These are phyloP conservation scores for Leccinum olivaceopallidum DNA, from an alignment of 768 basidiomycete genomes.

Conservation along the genomic window DNA sequence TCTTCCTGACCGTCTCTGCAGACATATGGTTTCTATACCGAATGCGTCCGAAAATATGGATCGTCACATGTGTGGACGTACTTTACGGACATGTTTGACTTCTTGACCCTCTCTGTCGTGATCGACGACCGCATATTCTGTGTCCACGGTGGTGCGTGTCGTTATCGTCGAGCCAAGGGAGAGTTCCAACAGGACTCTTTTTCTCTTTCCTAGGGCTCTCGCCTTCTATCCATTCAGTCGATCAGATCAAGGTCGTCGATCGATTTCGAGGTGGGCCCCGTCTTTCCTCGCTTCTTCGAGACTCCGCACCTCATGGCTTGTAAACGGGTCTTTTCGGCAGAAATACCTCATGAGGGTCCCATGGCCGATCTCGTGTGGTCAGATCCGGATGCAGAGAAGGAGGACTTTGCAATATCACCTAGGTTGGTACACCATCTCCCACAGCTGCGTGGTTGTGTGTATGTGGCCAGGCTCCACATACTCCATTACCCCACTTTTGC, in stretches of 20 bases:
- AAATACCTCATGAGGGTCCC: conserved; percentile 98
- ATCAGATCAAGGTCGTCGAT: conserved; percentile 99
- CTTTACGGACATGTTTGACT: conserved; percentile 99
- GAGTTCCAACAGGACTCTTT: conserved; percentile 3
- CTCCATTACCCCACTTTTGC: conserved; percentile 10
- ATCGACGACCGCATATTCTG: conserved; percentile 99
- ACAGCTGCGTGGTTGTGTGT: conserved; percentile 7
- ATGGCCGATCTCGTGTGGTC: conserved; percentile 99
- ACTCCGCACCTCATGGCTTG: conserved; percentile 24
- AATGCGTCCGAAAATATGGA: conserved; percentile 97
- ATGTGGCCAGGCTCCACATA: conserved; percentile 11
- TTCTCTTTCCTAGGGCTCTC: conserved; percentile 66
- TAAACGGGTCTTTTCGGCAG: conserved; percentile 40
- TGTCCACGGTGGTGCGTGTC: conserved; percentile 85
- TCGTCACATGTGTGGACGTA: conserved; percentile 97
- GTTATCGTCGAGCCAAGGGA: not conserved
- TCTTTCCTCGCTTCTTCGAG: conserved; percentile 23
- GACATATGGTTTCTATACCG: conserved; percentile 99
- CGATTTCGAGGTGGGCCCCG: conserved; percentile 81
- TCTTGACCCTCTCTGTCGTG: conserved; percentile 93
- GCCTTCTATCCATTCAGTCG: conserved; percentile 97
- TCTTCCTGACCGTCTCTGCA: conserved; percentile 37
- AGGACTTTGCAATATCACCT: conserved; percentile 98
- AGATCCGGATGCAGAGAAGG: conserved; percentile 98
- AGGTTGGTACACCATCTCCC: conserved; percentile 53